A percentile compares a stretch with the other conserved stretches of the same genome.
Evolutionary conservation across 2,329 filamentous ascomycete species (phyloP).

Genomic region (Neonectria punicea): DNA sequence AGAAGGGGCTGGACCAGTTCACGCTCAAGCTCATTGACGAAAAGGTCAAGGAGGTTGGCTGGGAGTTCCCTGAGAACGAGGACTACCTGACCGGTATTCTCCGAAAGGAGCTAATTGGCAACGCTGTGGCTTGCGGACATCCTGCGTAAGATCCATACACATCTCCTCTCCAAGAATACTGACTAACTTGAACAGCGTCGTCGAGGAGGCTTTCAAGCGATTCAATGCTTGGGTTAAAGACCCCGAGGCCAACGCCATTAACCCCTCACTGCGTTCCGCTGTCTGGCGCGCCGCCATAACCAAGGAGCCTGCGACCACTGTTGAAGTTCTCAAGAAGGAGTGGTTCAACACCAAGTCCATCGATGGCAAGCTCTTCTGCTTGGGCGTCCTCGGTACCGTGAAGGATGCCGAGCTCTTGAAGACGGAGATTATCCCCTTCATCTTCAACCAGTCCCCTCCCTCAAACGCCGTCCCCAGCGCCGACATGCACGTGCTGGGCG

Average conservation of each 20-base stretch:
- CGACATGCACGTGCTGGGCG: conserved; percentile 87
- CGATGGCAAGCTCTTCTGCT: conserved; percentile 89
- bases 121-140: conserved; percentile 81
- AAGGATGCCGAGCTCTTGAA: conserved; percentile 75
- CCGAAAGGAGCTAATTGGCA: conserved; percentile 81
- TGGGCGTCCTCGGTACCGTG: conserved; percentile 79
- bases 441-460: conserved; percentile 73
- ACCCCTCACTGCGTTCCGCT: conserved; percentile 82
- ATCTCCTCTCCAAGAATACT: background rate
- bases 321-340: conserved; percentile 83
- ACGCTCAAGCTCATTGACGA: conserved; percentile 79
- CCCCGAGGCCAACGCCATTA: conserved; percentile 73
- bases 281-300: conserved; percentile 84
- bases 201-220: conserved; percentile 78
- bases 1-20: conserved; percentile 80
- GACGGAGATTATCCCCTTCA: conserved; percentile 76
- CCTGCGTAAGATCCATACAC: conserved; percentile 65
- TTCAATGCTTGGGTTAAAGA: conserved; percentile 85
- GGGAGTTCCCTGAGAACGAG: conserved; percentile 82
- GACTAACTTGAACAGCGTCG: conserved; percentile 60
- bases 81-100: conserved; percentile 85
- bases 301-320: conserved; percentile 72
- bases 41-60: conserved; percentile 83
- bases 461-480: conserved; percentile 78
- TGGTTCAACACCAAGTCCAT: conserved; percentile 85